These are phyloP conservation scores for Pyracantha coccinea DNA, from an alignment of 331 rosid species.

Conservation along the genomic window DNA sequence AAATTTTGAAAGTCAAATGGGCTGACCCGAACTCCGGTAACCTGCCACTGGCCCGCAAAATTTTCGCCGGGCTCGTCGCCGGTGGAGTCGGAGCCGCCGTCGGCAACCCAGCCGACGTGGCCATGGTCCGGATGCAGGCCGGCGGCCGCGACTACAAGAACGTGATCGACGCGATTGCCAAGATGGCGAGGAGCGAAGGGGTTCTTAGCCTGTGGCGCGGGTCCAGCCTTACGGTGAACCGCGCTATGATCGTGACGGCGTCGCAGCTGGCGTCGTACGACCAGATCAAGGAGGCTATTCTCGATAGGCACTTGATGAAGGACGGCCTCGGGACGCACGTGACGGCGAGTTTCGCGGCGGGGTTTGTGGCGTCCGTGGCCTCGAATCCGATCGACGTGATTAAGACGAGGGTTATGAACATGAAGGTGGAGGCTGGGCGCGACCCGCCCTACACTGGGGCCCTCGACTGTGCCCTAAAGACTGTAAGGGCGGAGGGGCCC, in stretches of 20 bases:
- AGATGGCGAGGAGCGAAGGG: constrained; percentile 63
- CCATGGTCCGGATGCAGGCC: constrained; percentile 96
- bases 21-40: constrained; percentile 37
- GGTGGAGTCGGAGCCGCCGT: constrained; percentile 80
- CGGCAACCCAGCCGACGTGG: constrained; percentile 84
- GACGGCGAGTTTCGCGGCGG: constrained; percentile 82
- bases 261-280: constrained; percentile 87
- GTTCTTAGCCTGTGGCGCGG: constrained; percentile 84
- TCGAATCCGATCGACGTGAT: constrained; percentile 95
- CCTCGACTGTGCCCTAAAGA: constrained; percentile 67
- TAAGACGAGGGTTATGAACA: constrained; percentile 88
- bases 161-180: constrained; percentile 59
- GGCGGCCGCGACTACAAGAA: constrained; percentile 77
- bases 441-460: constrained; percentile 61
- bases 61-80: constrained; percentile 57
- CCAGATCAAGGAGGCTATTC: constrained; percentile 57
- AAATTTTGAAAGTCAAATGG: constrained; percentile 64
- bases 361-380: constrained; percentile 85
- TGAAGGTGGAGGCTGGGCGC: constrained; percentile 60
- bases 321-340: constrained; percentile 82
- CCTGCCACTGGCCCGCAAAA: constrained; percentile 38
- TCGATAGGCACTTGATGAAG: constrained; percentile 43
- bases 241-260: constrained; percentile 94
- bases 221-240: constrained; percentile 79
- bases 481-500: constrained; percentile 69